These are phyloP conservation scores for Lineolata rhizophorae DNA, from an alignment of 495 filamentous ascomycete species.

Conservation along the genomic window DNA sequence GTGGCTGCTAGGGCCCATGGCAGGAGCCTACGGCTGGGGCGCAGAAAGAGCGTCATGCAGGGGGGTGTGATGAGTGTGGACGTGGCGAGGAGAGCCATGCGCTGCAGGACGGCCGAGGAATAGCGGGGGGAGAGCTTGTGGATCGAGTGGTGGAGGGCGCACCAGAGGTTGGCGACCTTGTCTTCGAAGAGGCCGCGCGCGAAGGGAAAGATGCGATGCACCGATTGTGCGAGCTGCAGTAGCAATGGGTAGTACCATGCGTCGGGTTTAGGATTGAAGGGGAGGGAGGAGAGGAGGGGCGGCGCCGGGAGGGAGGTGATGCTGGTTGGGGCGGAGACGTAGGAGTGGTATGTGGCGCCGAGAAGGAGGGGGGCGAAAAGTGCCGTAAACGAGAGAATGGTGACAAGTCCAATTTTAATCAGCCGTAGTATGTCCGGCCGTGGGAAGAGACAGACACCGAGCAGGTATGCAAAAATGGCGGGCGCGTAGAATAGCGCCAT, in stretches of 20 bases:
- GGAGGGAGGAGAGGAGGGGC: constrained; percentile 29
- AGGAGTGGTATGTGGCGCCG: constrained; percentile 37
- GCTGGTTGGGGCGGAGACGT: constrained; percentile 19
- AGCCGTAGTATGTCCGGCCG: constrained; percentile 46
- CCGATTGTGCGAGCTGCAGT: constrained; percentile 55
- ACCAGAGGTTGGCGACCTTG: constrained; percentile 98
- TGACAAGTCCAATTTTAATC: constrained; percentile 49
- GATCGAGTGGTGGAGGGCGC: constrained; percentile 65
- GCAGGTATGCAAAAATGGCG: constrained; percentile 71
- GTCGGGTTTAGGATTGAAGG: constrained; percentile 34
- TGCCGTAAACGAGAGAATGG: constrained; percentile 47
- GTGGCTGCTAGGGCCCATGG: constrained; percentile 59
- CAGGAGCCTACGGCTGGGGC: constrained; percentile 53
- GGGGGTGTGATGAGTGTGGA: constrained; percentile 54
- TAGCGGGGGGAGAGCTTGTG: constrained; percentile 51
- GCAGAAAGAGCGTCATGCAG: constrained; percentile 53
- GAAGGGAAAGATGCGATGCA: constrained; percentile 88
- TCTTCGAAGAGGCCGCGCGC: constrained; percentile 89
- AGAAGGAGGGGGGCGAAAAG: constrained; percentile 53
- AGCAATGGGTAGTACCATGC: constrained; percentile 46
- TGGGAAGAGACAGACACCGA: constrained; percentile 66
- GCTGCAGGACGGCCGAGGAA: constrained; percentile 39
- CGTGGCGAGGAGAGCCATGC: constrained; percentile 55
- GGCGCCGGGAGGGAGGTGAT: constrained; percentile 24
- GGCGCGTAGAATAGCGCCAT: constrained; percentile 98